Conservation (phyloP, 495 filamentous ascomycete genomes). For the Lichenothelia convexa region DNA sequence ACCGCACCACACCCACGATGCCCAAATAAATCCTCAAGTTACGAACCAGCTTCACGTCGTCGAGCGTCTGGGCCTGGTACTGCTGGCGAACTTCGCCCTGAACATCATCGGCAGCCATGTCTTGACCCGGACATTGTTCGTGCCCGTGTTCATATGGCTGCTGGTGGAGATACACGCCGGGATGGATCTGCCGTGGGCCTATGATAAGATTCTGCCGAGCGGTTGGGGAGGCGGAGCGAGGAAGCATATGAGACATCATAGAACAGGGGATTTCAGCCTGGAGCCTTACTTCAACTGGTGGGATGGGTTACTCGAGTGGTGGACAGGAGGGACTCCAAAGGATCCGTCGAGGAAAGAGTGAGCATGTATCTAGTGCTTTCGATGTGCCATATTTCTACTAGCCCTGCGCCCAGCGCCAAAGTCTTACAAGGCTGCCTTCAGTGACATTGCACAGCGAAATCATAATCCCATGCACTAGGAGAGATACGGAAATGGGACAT, state of each 20-base stretch:
- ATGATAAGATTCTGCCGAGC: conserved; percentile 18
- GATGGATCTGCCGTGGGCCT: conserved; percentile 17
- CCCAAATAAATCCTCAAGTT: conserved; percentile 19
- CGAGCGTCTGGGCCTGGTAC: conserved; percentile 15
- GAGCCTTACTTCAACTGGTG: conserved; percentile 21
- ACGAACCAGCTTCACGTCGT: conserved; percentile 18
- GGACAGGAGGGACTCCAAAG: too few species aligned
- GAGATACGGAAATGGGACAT: too few species aligned
- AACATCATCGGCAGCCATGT: conserved; percentile 22
- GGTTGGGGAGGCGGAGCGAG: conserved; percentile 17
- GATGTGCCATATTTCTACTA: too few species aligned
- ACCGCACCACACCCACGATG: conserved; percentile 17
- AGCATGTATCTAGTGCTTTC: too few species aligned
- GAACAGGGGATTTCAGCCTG: conserved; percentile 7
- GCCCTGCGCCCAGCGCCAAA: too few species aligned
- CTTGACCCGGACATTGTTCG: conserved; percentile 19
- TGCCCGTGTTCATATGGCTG: conserved; percentile 18
- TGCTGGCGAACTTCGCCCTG: conserved; percentile 21
- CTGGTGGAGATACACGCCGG: conserved; percentile 21
- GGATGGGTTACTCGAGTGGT: conserved; percentile 9
- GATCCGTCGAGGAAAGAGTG: too few species aligned
- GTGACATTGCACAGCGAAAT: too few species aligned
- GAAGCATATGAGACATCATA: conserved; percentile 18
- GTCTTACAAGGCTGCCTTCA: too few species aligned
- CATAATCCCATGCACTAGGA: too few species aligned